phyloP scores from a whole-genome alignment of 305 asterid species.

The Plantago coronopus region DNA sequence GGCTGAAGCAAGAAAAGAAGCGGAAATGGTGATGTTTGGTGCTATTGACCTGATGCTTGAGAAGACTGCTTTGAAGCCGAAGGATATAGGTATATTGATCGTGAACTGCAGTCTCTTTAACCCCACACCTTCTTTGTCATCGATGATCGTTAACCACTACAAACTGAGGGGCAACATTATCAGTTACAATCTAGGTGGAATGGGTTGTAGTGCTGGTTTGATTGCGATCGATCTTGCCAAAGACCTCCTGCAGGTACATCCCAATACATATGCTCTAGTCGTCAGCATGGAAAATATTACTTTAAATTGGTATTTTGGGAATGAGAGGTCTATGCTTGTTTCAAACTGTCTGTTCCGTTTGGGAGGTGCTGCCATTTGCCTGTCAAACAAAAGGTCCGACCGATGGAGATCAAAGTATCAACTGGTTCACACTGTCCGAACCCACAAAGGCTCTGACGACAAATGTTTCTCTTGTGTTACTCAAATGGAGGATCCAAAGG shows the following conservation, averaged over 20 bases:
- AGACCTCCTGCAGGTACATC: constrained; percentile 73
- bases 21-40: constrained; percentile 65
- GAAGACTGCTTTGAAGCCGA: constrained; percentile 53
- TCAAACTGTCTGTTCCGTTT: constrained; percentile 60
- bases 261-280: constrained; percentile 63
- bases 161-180: constrained; percentile 64
- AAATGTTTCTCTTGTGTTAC: constrained; percentile 65
- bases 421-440: constrained; percentile 68
- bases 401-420: constrained; percentile 50
- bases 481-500: constrained; percentile 57
- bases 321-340: constrained; percentile 63
- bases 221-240: constrained; percentile 75
- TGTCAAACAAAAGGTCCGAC: constrained; percentile 59
- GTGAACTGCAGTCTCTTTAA: constrained; percentile 77
- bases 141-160: constrained; percentile 70
- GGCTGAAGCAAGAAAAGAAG: constrained; percentile 73
- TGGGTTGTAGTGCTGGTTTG: constrained; percentile 90
- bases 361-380: constrained; percentile 64
- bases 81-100: constrained; percentile 71
- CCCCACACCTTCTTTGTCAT: constrained; percentile 78
- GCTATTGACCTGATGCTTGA: constrained; percentile 66
- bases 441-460: constrained; percentile 67
- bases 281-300: constrained; percentile 78
- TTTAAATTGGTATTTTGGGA: constrained; percentile 69
- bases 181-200: constrained; percentile 71